Evolutionary conservation across 306 rosid genomes (phyloP).

Genomic region (Adenanthera pavonina): DNA sequence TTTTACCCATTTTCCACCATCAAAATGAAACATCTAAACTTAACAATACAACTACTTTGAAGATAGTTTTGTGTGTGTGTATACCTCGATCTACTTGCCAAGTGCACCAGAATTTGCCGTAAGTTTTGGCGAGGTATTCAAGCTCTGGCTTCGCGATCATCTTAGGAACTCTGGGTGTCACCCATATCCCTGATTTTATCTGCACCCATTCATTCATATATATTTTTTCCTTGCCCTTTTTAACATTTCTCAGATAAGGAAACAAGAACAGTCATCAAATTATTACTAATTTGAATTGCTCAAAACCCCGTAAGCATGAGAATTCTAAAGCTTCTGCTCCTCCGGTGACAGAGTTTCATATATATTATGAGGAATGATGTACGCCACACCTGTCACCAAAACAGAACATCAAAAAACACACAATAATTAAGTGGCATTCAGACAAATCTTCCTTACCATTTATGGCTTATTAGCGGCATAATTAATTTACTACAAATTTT

Average conservation of each 20-base stretch:
- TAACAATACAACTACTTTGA: background rate
- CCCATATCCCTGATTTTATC: conserved; percentile 75
- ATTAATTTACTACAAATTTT: no score
- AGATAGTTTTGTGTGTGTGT: background rate
- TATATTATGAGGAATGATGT: conserved; percentile 52
- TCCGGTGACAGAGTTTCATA: conserved; percentile 69
- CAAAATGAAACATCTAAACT: background rate
- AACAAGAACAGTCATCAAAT: background rate
- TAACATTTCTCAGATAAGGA: background rate
- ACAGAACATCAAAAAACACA: background rate
- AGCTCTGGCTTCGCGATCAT: conserved; percentile 68
- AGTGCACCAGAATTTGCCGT: conserved; percentile 93
- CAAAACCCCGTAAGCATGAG: conserved; percentile 85
- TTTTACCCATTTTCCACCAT: background rate
- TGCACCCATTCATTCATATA: conserved; percentile 29
- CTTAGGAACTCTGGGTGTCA: conserved; percentile 73
- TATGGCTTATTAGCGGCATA: no score
- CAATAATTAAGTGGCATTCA: no score
- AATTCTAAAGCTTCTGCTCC: conserved; percentile 87
- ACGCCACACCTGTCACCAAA: conserved; percentile 60
- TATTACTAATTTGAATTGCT: background rate
- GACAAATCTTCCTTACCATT: no score
- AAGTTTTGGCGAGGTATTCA: conserved; percentile 62
- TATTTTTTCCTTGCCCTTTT: no score
- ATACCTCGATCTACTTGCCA: conserved; percentile 93